Conservation (phyloP, 2,329 filamentous ascomycete genomes). For the Coniochaeta sp. region DNA sequence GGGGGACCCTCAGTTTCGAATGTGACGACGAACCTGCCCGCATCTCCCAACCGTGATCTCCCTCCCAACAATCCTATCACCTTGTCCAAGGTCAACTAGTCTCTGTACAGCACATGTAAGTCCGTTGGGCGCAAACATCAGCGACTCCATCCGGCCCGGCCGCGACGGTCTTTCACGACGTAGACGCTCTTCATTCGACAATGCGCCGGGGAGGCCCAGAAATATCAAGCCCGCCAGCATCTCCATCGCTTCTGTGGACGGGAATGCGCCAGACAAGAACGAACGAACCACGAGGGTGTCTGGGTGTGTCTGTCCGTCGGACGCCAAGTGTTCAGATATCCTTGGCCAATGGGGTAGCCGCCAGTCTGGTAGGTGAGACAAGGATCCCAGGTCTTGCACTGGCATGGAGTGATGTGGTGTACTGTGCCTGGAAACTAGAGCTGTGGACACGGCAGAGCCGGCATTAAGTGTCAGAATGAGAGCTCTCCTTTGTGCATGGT, state of each 20-base stretch:
- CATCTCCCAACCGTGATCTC: too few species aligned
- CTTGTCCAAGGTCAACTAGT: too few species aligned
- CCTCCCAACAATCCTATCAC: too few species aligned
- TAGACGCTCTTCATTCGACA: neutral
- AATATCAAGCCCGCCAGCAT: constrained; percentile 7
- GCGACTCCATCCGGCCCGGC: neutral
- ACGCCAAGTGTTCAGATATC: constrained; percentile 8
- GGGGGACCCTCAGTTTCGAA: neutral
- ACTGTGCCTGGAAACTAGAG: constrained; percentile 2
- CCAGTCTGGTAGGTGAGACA: constrained; percentile 3
- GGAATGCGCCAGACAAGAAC: constrained; percentile 15
- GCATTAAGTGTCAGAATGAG: neutral
- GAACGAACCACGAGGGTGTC: constrained; percentile 9
- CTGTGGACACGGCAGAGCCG: neutral
- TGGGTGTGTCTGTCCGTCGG: constrained; percentile 7
- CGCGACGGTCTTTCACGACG: neutral
- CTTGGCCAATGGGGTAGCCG: constrained; percentile 14
- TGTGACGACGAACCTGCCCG: neutral
- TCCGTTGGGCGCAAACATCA: neutral
- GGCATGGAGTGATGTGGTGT: neutral
- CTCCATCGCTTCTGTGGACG: constrained; percentile 9
- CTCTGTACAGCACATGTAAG: neutral
- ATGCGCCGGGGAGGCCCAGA: neutral
- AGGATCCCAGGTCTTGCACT: neutral
- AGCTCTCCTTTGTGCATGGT: neutral